A percentile compares a stretch with the other conserved stretches of the same genome.
Evolutionary conservation across 805 yeast species (phyloP).

Genomic region (Myxozyma sirexii): DNA sequence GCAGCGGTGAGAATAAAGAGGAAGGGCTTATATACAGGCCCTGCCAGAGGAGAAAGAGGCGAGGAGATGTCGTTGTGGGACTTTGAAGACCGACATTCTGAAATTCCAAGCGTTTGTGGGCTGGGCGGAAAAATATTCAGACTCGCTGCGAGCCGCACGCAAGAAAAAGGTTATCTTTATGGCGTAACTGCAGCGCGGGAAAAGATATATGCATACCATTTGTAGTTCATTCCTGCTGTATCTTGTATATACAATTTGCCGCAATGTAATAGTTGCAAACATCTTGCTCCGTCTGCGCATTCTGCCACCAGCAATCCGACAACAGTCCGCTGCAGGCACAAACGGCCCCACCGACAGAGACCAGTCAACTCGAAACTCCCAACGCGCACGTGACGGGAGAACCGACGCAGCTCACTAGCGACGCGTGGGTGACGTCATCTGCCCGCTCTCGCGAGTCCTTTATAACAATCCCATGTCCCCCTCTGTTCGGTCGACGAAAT

Average conservation of each 20-base stretch:
- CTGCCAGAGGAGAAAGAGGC: not conserved
- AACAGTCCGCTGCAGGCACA: too few species aligned
- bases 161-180: not conserved
- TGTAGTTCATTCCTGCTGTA: too few species aligned
- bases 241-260: too few species aligned
- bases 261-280: too few species aligned
- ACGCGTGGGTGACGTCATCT: constrained; percentile 1
- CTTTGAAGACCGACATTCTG: not conserved
- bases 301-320: too few species aligned
- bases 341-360: too few species aligned
- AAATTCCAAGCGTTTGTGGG: not conserved
- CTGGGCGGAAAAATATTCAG: not conserved
- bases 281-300: too few species aligned
- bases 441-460: not conserved
- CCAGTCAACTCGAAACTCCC: constrained; percentile 1
- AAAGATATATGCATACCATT: too few species aligned
- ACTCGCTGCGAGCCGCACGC: not conserved
- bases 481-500: not conserved
- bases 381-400: not conserved
- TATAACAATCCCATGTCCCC: not conserved
- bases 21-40: not conserved
- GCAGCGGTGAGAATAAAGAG: not conserved
- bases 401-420: not conserved
- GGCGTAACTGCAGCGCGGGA: not conserved
- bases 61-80: not conserved